A percentile compares a stretch with the other conserved stretches of the same genome.
Conservation (phyloP, 106 monocot genomes). For the Dendrobium catenatum region DNA sequence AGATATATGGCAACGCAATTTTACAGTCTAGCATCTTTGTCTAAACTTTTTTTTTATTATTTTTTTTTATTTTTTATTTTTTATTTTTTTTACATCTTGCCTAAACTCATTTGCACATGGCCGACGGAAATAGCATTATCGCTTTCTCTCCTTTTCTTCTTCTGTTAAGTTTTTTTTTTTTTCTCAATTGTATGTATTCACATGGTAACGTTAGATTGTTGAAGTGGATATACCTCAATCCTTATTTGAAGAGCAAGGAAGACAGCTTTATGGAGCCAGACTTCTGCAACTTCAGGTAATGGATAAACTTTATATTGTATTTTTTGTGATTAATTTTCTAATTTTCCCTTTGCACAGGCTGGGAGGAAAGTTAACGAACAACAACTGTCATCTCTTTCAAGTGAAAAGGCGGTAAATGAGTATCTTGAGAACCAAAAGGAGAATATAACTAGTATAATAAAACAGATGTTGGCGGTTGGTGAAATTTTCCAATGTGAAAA, state of each 20-base stretch:
- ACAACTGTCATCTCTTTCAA: conserved; percentile 73
- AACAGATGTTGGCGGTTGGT: conserved; percentile 87
- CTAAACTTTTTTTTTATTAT: too few species aligned
- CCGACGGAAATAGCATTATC: too few species aligned
- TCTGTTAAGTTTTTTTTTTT: not conserved
- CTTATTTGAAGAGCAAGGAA: conserved; percentile 95
- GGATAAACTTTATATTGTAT: not conserved
- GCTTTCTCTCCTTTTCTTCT: too few species aligned
- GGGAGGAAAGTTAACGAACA: conserved; percentile 50
- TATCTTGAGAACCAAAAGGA: conserved; percentile 72
- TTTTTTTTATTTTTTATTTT: too few species aligned
- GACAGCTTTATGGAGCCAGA: conserved; percentile 83
- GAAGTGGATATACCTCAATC: conserved; percentile 89
- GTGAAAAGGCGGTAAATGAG: conserved; percentile 64
- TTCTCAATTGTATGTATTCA: not conserved
- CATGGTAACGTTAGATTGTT: conserved; percentile 53
- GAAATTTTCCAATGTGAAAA: conserved; percentile 88
- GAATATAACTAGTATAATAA: conserved; percentile 63
- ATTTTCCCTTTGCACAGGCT: conserved; percentile 39
- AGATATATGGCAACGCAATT: not conserved
- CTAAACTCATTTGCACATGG: too few species aligned
- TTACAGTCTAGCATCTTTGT: too few species aligned
- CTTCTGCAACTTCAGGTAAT: conserved; percentile 84
- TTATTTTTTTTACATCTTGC: too few species aligned
- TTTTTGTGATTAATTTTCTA: conserved; percentile 10